Percentiles rank a stretch among this genome's conserved stretches.
Conservation (phyloP, 2,329 filamentous ascomycete genomes). For the Colletotrichum melonis region DNA sequence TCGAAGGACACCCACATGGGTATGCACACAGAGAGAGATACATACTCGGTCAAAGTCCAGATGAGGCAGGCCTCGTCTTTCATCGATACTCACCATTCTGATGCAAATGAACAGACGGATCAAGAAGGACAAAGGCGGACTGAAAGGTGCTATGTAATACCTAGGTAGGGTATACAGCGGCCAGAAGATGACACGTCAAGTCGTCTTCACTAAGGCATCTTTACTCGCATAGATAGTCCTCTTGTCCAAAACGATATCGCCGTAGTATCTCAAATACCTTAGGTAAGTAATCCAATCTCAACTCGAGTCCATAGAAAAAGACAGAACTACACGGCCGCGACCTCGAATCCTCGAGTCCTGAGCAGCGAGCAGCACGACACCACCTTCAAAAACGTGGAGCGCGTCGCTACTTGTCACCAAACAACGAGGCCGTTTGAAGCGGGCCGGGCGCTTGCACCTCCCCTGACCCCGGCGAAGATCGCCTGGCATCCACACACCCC, state of each 20-base stretch:
- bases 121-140: neutral
- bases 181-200: neutral
- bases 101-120: neutral
- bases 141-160: neutral
- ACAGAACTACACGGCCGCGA: neutral
- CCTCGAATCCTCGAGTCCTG: neutral
- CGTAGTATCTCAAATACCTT: neutral
- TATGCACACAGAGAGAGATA: no score
- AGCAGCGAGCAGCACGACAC: neutral
- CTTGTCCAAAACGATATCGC: neutral
- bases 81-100: neutral
- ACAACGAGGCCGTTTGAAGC: constrained; percentile 14
- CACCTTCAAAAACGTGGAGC: neutral
- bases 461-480: constrained; percentile 27
- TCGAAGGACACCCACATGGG: neutral
- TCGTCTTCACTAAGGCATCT: neutral
- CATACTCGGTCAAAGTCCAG: neutral
- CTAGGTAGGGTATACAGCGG: neutral
- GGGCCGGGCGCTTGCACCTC: constrained; percentile 36
- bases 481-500: constrained; percentile 7
- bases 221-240: neutral
- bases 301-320: neutral
- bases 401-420: neutral
- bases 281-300: neutral
- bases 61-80: neutral